Evolutionary conservation across 2,329 filamentous ascomycete genomes (phyloP), one percentile per base, ranked within the genome.

Genomic region (Microdochium nivale): DNA sequence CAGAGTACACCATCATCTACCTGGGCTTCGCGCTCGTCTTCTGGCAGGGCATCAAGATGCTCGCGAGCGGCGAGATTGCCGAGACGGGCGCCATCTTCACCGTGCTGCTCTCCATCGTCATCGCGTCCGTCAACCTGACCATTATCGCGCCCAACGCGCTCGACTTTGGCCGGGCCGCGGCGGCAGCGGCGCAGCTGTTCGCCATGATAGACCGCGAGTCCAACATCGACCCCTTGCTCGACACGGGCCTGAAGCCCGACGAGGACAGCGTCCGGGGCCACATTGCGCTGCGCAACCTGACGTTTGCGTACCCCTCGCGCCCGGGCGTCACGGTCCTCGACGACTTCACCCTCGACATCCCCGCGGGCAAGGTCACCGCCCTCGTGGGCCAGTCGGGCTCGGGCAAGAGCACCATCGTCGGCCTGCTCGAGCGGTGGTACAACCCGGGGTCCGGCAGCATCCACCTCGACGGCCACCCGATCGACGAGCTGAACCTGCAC

Each of bases 281-380:
- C 2, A 61, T 77, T 3, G 61, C 70, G 16, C 54, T 77, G 11
- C 61, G 70, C 8, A 65, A 69, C 19, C 57, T 78, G n/a, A 64
- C 59, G 1, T 75, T 77, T 52, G 60, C 67, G 1, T 78, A 78
- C 54, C 74, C 74, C 0, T 69, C 67, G 1, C 61, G 75, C 0
- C 72, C 73, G 0, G 67, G 69, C 2, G 64, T 67, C 9, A 65
- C 63, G 1, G 71, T 77, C 1, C 56, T 76, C 9, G 61, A 73
- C 11, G 59, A 70, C 35, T 70, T 77, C 27, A 68, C 64, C 2
- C 61, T 77, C 0, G 57, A 64, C 2, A 64, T 77, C 3, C 71
- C 73, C 1, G 69, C 73, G 3, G 71, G 71, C 27, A 75, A 75
- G 53, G 72, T 71, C 5, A 72, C 70, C 1, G 70, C 70, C 13